Evolutionary conservation across 2,329 filamentous ascomycete species (phyloP), one percentile per base, ranked within the genome.

Genomic region (Didymella exigua): DNA sequence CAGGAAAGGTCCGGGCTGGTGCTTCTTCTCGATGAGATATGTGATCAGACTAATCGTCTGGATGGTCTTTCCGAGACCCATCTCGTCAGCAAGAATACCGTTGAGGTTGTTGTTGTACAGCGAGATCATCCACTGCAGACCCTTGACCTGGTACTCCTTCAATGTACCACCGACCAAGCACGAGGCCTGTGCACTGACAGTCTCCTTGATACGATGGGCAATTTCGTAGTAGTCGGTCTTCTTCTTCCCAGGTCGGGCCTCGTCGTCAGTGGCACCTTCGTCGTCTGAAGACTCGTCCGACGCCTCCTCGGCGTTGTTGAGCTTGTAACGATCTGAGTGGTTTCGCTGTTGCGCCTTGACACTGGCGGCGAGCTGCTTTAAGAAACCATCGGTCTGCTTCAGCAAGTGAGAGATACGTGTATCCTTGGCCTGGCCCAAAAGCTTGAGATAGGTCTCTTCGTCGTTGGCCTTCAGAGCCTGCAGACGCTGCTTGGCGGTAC

Each of bases 71-170:
- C 95, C 95, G 62, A 99, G 90, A 88, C 95, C 95, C 95, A 99
- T 99, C 78, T 99, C 95, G 70, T 99, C 95, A 55, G 95, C 95
- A 68, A 99, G 82, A 63, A 99, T 98, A 84, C 95, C 95, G 75
- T 99, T 99, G 63, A 99, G 85, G 77, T 97, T 99, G 82, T 99
- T 99, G 87, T 99, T 99, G 84, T 98, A 99, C 13, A 99, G 84
- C 13, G 95, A 99, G 58, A 99, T 88, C 95, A 99, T 99, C 95
- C 95, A 99, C 76, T 99, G 93, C 42, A 99, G 81, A 84, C 95
- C 95, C 86, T 97, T 98, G 77, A 99, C 66, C 78, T 99, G 95
- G 77, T 99, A 99, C 75, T 99, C 95, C 77, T 99, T 99, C 63
- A 99, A 82, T 10, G 82, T 90, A 71, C 95, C 95, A 73, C 95